Conservation (phyloP, 768 basidiomycete genomes). For the Phaeotremella skinneri region DNA sequence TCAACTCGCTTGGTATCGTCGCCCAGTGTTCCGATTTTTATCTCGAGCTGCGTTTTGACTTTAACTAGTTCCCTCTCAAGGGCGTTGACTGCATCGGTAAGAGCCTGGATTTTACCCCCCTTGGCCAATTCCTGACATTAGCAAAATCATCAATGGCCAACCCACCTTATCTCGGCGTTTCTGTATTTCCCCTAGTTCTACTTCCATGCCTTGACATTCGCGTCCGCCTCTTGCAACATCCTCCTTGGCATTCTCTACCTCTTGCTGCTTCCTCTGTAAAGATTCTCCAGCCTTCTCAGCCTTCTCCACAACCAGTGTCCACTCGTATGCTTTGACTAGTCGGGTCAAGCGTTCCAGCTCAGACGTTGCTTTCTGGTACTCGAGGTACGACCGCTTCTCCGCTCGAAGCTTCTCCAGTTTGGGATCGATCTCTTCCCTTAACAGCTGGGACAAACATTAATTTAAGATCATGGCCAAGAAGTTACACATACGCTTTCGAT, state of each 20-base stretch:
- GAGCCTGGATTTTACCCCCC: constrained; percentile 82
- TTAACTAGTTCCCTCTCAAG: constrained; percentile 79
- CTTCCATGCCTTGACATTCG: constrained; percentile 60
- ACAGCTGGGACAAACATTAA: constrained; percentile 53
- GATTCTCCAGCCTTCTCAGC: constrained; percentile 41
- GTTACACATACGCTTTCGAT: constrained; percentile 59
- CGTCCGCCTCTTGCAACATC: constrained; percentile 55
- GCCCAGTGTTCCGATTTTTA: constrained; percentile 68
- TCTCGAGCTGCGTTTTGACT: constrained; percentile 77
- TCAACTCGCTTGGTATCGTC: constrained; percentile 70
- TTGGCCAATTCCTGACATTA: constrained; percentile 72
- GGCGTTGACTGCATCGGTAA: constrained; percentile 75
- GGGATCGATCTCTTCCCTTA: constrained; percentile 87
- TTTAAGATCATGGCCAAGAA: neutral
- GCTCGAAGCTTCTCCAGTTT: constrained; percentile 85
- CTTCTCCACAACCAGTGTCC: constrained; percentile 57
- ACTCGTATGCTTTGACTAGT: constrained; percentile 82
- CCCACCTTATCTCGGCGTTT: constrained; percentile 65
- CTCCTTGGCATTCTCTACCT: constrained; percentile 40
- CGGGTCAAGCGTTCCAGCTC: constrained; percentile 85
- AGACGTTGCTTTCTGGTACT: constrained; percentile 80
- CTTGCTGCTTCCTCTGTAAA: constrained; percentile 35
- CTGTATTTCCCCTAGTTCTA: constrained; percentile 64
- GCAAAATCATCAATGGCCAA: neutral
- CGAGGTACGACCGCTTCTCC: constrained; percentile 83